Evolutionary conservation across 257 asterid species (phyloP), one percentile per base, ranked within the genome.

Genomic region (Paraleonurus japonicus): DNA sequence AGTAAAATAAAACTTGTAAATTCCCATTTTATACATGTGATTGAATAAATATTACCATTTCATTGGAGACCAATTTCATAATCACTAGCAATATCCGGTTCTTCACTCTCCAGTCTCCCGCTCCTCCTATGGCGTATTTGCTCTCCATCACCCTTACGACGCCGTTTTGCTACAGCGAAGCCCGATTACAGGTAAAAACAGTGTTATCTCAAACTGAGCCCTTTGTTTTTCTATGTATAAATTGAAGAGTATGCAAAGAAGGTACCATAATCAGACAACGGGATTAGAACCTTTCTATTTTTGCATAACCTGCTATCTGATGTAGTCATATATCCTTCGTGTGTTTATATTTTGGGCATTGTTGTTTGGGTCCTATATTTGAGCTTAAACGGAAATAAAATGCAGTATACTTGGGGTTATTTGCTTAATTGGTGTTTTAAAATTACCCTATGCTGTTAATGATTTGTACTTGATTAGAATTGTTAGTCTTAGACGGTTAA

Each of bases 91-190:
- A 12, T 41, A 41, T 17, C 62, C 17, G 32, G 35, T 55, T 55
- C 62, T 24, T 22, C 32, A 15, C 37, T 57, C 63, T 24, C 33
- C 63, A 12, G 0, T 1, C 61, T 20, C 39, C 64, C 58, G 47
- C 69, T 59, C 16, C 69, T 59, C 16, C 66, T 43, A 77, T 78
- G 81, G 75, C 78, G 57, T 53, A 27, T 72, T 26, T 67, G 27
- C 75, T 78, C 73, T 59, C 75, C 47, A 8, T 61, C 67, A 50
- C 57, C 67, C 67, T 60, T 50, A 26, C 69, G 41, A 9, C 63
- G 71, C 78, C 81, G 60, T 61, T 61, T 61, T 43, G 67, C 69
- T 5, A 26, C 78, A 39, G 68, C 24, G 23, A 15, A 5, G 17
- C 73, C 47, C 67, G 8, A 60, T 66, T 67, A 15, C 72, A 61